These are phyloP conservation scores for Dillenia suffruticosa DNA, from an alignment of 164 flowering plant genomes.

Conservation along the genomic window DNA sequence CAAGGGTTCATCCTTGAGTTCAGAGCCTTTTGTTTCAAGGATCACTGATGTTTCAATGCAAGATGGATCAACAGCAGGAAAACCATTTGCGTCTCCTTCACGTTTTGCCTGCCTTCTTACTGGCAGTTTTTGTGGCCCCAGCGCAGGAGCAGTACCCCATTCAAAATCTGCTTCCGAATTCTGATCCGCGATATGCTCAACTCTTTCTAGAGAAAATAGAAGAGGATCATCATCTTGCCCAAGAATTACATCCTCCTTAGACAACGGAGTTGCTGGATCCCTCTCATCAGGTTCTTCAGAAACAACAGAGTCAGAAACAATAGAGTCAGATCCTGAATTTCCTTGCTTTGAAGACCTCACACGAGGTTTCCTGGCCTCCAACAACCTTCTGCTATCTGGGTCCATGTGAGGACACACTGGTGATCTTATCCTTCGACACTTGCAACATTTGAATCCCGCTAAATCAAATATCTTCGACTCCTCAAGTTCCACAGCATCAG, in stretches of 20 bases:
- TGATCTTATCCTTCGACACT: constrained; percentile 64
- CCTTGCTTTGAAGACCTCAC: constrained; percentile 29
- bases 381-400: constrained; percentile 13
- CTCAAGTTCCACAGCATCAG: constrained; percentile 77
- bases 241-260: constrained; percentile 22
- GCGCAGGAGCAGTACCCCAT: constrained; percentile 22
- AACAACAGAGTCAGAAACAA: constrained; percentile 16
- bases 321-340: constrained; percentile 13
- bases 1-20: constrained; percentile 18
- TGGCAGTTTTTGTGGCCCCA: constrained; percentile 57
- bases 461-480: constrained; percentile 62
- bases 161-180: constrained; percentile 25
- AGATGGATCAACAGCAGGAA: constrained; percentile 8
- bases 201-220: constrained; percentile 45
- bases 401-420: constrained; percentile 67
- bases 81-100: constrained; percentile 34
- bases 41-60: constrained; percentile 22
- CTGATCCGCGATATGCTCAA: constrained; percentile 40
- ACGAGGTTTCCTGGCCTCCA: constrained; percentile 22
- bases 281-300: constrained; percentile 19
- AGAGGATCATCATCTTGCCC: constrained; percentile 49
- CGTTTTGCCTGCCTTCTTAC: constrained; percentile 64
- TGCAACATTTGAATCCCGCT: constrained; percentile 85
- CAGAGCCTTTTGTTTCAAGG: constrained; percentile 14
- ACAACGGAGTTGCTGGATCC: constrained; percentile 24